Evolutionary conservation across 169 alveolate species (phyloP), one percentile per base, ranked within the genome.

Genomic region (Sarcocystis neurona): DNA sequence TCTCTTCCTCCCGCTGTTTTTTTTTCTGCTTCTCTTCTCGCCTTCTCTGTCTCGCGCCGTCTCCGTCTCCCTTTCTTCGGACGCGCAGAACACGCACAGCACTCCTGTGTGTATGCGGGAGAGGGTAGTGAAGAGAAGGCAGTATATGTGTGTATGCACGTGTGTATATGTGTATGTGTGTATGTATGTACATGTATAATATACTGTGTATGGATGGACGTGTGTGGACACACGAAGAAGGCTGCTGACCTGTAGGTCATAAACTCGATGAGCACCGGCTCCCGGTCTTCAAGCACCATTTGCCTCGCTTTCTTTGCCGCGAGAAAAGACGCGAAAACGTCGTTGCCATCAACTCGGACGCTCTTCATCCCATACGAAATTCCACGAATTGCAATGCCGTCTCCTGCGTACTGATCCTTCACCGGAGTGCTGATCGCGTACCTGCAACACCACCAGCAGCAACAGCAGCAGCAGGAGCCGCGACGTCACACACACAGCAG

Each of bases 321-420:
- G 74, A 95, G 91, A 92, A 96, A 95, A 50, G 96, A 95, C 39
- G 99, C 99, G 78, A 97, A 94, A 37, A 97, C 88, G 92, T 97
- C 99, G 95, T 97, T 87, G 37, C 92, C 90, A 87, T 96, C 97
- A n/a, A 94, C 96, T 80, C 84, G 80, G 44, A 88, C 2, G 98
- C 89, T 94, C 58, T 96, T 96, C 92, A 97, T 94, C 23, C 99
- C 99, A 89, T 97, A 97, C n/a, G 98, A 97, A 37, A 97, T 92
- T 30, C 99, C 99, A 60, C 99, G 93, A 56, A 96, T 97, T 44
- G 98, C 99, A 23, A 97, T 96, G 44, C 99, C 99, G 87, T 97
- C 99, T 27, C 99, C 99, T 70, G 96, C 96, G 87, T 95, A 98
- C 94, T 98, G 98, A 89, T 98, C 99, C 77, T 94, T 95, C 60